phyloP scores from a whole-genome alignment of 768 basidiomycete genomes.

The Cubamyces lactineus region DNA sequence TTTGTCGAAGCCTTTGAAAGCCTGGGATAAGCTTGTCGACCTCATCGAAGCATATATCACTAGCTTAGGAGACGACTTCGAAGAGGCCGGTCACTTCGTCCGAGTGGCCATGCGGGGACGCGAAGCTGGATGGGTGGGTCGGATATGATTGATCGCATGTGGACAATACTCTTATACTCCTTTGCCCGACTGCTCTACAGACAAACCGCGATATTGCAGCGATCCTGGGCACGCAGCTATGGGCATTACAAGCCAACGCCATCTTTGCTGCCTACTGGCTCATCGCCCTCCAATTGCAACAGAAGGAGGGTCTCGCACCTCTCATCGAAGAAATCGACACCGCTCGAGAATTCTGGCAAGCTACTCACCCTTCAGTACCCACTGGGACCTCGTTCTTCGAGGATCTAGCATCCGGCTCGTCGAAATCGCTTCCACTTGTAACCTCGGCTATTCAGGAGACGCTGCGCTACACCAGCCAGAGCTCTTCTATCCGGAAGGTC shows the following conservation, averaged over 20 bases:
- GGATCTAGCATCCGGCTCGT: not conserved
- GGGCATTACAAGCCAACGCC: constrained; percentile 33
- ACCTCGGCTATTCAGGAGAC: constrained; percentile 32
- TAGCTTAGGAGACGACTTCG: not conserved
- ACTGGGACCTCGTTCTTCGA: constrained; percentile 20
- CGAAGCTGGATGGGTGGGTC: constrained; percentile 20
- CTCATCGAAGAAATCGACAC: constrained; percentile 27
- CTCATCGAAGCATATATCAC: constrained; percentile 16
- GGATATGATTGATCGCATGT: not conserved
- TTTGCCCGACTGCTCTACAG: not conserved
- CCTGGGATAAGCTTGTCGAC: constrained; percentile 23
- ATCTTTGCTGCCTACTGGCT: constrained; percentile 30
- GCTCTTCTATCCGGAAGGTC: constrained; percentile 28
- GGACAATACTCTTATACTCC: no score
- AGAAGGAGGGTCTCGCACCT: constrained; percentile 26
- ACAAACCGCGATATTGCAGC: constrained; percentile 22
- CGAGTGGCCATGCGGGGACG: constrained; percentile 2
- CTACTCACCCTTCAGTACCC: constrained; percentile 17
- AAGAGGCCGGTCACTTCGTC: constrained; percentile 10
- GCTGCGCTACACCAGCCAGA: constrained; percentile 26
- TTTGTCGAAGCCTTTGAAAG: constrained; percentile 14
- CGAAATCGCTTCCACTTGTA: constrained; percentile 25
- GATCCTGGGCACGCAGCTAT: constrained; percentile 22
- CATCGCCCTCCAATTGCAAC: constrained; percentile 24
- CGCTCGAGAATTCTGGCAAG: constrained; percentile 17